Evolutionary conservation across 1,284 basidiomycete species (phyloP).

Genomic region (Papiliotrema fonsecae): DNA sequence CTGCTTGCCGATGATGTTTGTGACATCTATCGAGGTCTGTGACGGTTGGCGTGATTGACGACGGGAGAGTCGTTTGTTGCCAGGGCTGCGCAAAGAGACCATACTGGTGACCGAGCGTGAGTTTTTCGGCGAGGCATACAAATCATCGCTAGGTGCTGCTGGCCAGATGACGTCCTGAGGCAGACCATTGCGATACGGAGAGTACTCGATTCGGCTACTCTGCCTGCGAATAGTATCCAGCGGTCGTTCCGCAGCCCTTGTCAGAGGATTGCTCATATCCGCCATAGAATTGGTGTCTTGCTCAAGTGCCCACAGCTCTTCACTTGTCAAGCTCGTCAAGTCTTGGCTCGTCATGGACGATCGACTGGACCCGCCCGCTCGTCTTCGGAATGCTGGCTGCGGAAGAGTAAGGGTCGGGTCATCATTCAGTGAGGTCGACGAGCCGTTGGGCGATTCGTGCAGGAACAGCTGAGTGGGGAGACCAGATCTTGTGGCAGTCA

Average conservation of each 20-base stretch:
- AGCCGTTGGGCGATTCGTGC: constrained; percentile 25
- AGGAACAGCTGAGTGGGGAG: constrained; percentile 15
- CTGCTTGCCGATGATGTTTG: background rate
- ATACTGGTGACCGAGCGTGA: constrained; percentile 37
- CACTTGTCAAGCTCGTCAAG: constrained; percentile 32
- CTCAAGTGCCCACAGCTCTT: constrained; percentile 40
- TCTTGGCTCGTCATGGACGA: constrained; percentile 32
- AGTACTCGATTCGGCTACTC: constrained; percentile 19
- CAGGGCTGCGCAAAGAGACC: constrained; percentile 9
- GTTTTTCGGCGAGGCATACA: constrained; percentile 16
- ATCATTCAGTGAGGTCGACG: constrained; percentile 15
- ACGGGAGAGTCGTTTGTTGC: constrained; percentile 7
- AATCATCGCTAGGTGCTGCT: constrained; percentile 24
- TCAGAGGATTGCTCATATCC: constrained; percentile 45
- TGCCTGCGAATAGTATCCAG: constrained; percentile 42
- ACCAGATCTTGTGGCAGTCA: constrained; percentile 9
- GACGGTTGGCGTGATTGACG: constrained; percentile 12
- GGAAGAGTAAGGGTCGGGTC: constrained; percentile 21
- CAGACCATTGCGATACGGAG: constrained; percentile 17
- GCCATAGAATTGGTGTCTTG: constrained; percentile 23
- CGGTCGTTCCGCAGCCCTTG: constrained; percentile 38
- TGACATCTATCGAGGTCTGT: constrained; percentile 13
- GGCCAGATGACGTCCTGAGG: constrained; percentile 41
- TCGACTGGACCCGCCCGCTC: constrained; percentile 24
- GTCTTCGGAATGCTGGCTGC: constrained; percentile 27